Conservation (phyloP, 2,329 filamentous ascomycete species). For the Eutypella sp. region DNA sequence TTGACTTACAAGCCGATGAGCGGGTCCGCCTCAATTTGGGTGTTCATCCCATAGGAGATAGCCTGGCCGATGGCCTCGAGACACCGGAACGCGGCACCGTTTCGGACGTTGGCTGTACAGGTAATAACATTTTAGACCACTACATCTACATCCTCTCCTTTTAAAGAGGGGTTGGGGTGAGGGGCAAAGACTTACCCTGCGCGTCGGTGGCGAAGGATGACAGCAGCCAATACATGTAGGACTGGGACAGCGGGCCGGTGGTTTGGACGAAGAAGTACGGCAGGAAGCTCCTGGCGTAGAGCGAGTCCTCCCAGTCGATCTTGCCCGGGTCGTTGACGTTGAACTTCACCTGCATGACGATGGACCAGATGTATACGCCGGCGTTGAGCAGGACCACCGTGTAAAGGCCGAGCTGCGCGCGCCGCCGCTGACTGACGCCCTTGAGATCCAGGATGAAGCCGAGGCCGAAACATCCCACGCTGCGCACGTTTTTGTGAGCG, state of each 20-base stretch:
- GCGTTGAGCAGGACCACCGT: conserved; percentile 40
- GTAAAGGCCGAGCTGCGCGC: conserved; percentile 40
- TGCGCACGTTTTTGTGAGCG: conserved; percentile 2
- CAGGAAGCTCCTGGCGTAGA: conserved; percentile 38
- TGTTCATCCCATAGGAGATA: conserved; percentile 37
- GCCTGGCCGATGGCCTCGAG: conserved; percentile 36
- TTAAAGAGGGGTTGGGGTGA: too few species aligned
- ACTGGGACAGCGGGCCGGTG: conserved; percentile 36
- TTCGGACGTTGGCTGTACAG: conserved; percentile 33
- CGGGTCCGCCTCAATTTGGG: conserved; percentile 31
- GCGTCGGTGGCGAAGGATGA: conserved; percentile 38
- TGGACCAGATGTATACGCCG: conserved; percentile 46
- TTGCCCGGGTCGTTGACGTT: conserved; percentile 32
- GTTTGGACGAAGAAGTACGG: conserved; percentile 45
- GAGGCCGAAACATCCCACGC: conserved; percentile 42
- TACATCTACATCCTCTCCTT: too few species aligned
- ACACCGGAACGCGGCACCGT: conserved; percentile 35
- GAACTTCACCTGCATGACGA: conserved; percentile 40
- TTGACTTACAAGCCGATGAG: conserved; percentile 33
- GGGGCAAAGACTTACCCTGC: conserved; percentile 22
- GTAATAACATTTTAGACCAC: too few species aligned
- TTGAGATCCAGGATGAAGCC: conserved; percentile 40
- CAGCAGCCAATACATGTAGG: conserved; percentile 40
- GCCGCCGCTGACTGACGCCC: conserved; percentile 34
- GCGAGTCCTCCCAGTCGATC: conserved; percentile 40